Percentiles rank a stretch among this genome's conserved stretches.
Conservation (phyloP, 768 basidiomycete genomes). For the Tulasnella sp. region DNA sequence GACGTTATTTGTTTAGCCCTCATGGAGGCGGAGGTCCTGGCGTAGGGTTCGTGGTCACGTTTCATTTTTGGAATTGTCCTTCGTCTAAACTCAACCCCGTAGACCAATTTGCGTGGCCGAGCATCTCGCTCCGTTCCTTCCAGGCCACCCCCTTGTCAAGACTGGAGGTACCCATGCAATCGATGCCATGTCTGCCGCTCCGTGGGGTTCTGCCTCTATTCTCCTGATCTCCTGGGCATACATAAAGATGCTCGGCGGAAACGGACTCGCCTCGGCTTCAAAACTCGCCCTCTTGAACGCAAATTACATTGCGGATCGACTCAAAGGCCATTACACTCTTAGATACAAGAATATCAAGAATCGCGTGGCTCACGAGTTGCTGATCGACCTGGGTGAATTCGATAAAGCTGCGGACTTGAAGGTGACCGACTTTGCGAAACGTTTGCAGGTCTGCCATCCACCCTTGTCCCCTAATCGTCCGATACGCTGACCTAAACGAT, state of each 20-base stretch:
- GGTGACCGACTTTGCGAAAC: slow-evolving; percentile 93
- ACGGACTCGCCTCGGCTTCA: slow-evolving; percentile 77
- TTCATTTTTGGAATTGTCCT: not conserved
- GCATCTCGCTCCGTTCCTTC: slow-evolving; percentile 92
- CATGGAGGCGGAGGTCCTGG: slow-evolving; percentile 98
- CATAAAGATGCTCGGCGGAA: slow-evolving; percentile 98
- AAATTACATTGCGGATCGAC: slow-evolving; percentile 91
- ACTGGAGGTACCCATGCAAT: slow-evolving; percentile 67
- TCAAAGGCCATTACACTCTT: slow-evolving; percentile 75
- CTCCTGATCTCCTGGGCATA: slow-evolving; percentile 98
- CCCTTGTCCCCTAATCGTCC: slow-evolving; percentile 18
- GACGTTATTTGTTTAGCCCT: slow-evolving; percentile 44
- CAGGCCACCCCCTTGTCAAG: slow-evolving; percentile 68
- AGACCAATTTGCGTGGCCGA: slow-evolving; percentile 90
- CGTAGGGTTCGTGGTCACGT: slow-evolving; percentile 54
- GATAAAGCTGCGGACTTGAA: slow-evolving; percentile 84
- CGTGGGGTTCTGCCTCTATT: slow-evolving; percentile 92
- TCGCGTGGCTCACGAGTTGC: slow-evolving; percentile 89
- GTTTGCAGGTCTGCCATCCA: slow-evolving; percentile 59
- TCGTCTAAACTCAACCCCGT: slow-evolving; percentile 12
- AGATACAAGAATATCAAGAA: slow-evolving; percentile 86
- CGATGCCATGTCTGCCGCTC: slow-evolving; percentile 81
- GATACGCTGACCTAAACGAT: not conserved
- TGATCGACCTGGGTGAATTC: slow-evolving; percentile 94
- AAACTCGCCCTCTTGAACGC: slow-evolving; percentile 87